Percentiles rank a stretch among this genome's conserved stretches.
Conservation (phyloP, 2,329 filamentous ascomycete genomes). For the Fusarium sp. region DNA sequence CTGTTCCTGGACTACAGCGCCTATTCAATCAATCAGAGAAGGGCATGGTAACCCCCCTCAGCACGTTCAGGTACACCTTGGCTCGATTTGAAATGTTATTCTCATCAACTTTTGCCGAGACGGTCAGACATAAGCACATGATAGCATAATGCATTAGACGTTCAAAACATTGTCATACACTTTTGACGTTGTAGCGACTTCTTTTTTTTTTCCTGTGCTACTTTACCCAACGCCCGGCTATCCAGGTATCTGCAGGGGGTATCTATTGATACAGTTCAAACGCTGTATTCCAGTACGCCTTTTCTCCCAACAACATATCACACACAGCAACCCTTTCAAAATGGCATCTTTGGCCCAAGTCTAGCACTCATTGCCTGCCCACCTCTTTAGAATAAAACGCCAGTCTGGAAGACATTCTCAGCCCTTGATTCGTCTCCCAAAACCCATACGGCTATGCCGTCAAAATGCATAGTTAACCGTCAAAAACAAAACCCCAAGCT, state of each 20-base stretch:
- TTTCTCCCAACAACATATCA: constrained; percentile 17
- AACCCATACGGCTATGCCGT: constrained; percentile 47
- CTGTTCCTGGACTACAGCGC: too few relatives aligned
- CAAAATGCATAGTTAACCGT: constrained; percentile 49
- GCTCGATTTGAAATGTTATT: too few relatives aligned
- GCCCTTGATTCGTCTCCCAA: constrained; percentile 68
- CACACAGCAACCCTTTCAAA: not conserved
- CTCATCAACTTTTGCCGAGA: not conserved
- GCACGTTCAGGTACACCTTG: too few relatives aligned
- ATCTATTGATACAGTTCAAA: constrained; percentile 41
- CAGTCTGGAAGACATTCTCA: constrained; percentile 64
- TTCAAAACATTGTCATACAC: not conserved
- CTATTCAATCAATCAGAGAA: too few relatives aligned
- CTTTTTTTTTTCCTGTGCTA: constrained; percentile 25
- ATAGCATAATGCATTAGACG: not conserved
- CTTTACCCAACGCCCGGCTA: constrained; percentile 33
- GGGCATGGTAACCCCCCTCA: too few relatives aligned
- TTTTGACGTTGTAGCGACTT: constrained; percentile 1
- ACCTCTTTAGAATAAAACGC: constrained; percentile 42
- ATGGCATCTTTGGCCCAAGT: constrained; percentile 5
- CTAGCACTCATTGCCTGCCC: constrained; percentile 21
- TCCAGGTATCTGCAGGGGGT: constrained; percentile 41
- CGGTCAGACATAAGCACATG: not conserved
- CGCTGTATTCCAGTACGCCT: constrained; percentile 31
- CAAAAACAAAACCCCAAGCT: constrained; percentile 31